Conservation (phyloP, 345 rosid species). For the Turritis glabra region DNA sequence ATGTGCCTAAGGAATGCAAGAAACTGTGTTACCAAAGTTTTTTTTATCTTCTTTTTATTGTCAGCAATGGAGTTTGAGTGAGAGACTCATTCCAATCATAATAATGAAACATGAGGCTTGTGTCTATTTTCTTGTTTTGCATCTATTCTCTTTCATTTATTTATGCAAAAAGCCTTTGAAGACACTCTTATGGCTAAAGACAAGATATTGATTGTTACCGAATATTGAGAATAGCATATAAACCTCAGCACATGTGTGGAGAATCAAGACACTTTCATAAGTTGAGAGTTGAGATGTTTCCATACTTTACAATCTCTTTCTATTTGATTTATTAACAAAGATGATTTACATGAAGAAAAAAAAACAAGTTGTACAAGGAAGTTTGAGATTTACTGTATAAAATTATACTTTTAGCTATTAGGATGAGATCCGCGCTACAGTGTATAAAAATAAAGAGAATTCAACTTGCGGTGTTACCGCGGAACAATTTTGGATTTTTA, state of each 20-base stretch:
- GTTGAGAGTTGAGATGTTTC: neutral
- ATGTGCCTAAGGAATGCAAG: neutral
- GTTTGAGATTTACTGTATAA: too few relatives aligned
- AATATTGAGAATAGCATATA: constrained; percentile 6
- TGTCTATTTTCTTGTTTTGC: neutral
- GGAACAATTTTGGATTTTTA: too few relatives aligned
- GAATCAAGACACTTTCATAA: neutral
- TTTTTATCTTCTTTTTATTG: neutral
- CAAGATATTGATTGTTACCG: neutral
- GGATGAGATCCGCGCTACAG: too few relatives aligned
- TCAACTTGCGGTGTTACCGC: too few relatives aligned
- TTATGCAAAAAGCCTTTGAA: neutral
- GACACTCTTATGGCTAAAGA: neutral
- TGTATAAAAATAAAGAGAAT: too few relatives aligned
- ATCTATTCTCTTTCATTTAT: neutral
- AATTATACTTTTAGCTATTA: too few relatives aligned
- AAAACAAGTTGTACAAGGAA: neutral
- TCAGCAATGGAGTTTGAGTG: constrained; percentile 13
- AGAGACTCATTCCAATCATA: constrained; percentile 7
- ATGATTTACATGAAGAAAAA: too few relatives aligned
- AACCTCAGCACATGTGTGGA: neutral
- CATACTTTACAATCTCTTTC: too few relatives aligned
- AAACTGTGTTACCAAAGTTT: neutral
- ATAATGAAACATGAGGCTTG: neutral
- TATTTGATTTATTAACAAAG: too few relatives aligned